Percentiles rank a stretch among this genome's conserved stretches.
phyloP scores from a whole-genome alignment of 805 yeast genomes.

The Lipomyces anomalus region DNA sequence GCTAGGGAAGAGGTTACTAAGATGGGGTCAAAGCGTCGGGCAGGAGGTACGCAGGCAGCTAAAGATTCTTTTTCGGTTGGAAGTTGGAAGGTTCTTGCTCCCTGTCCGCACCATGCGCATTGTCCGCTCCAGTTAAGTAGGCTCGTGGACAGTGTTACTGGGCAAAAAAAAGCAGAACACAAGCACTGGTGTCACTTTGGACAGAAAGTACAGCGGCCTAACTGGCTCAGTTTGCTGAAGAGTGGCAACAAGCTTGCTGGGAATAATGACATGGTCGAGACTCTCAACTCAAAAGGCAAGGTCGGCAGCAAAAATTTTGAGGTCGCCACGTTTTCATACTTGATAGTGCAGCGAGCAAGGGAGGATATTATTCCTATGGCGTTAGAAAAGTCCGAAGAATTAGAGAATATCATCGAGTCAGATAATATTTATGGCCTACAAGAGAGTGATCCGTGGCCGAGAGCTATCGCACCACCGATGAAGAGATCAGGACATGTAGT shows the following conservation, averaged over 20 bases:
- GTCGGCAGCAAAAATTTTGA: constrained; percentile 62
- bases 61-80: not conserved
- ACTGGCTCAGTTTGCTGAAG: constrained; percentile 74
- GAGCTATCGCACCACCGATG: constrained; percentile 64
- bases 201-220: constrained; percentile 70
- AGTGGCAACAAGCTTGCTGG: constrained; percentile 71
- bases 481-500: constrained; percentile 79
- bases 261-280: constrained; percentile 59
- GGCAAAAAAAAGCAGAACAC: constrained; percentile 46
- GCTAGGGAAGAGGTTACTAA: not conserved
- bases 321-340: constrained; percentile 58
- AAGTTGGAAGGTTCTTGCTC: constrained; percentile 53
- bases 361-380: too few species aligned
- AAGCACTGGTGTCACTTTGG: constrained; percentile 71
- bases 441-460: constrained; percentile 51
- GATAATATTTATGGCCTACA: constrained; percentile 7
- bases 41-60: too few species aligned
- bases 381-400: too few species aligned
- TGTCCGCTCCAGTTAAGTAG: constrained; percentile 82
- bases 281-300: constrained; percentile 58
- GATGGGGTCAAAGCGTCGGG: too few species aligned
- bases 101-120: constrained; percentile 80
- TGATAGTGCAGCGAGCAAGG: constrained; percentile 53
- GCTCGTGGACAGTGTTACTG: constrained; percentile 69
- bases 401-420: too few species aligned